Base-by-base conservation (phyloP, 2,329 filamentous ascomycete genomes). In the Nigrospora sphaerica region DNA sequence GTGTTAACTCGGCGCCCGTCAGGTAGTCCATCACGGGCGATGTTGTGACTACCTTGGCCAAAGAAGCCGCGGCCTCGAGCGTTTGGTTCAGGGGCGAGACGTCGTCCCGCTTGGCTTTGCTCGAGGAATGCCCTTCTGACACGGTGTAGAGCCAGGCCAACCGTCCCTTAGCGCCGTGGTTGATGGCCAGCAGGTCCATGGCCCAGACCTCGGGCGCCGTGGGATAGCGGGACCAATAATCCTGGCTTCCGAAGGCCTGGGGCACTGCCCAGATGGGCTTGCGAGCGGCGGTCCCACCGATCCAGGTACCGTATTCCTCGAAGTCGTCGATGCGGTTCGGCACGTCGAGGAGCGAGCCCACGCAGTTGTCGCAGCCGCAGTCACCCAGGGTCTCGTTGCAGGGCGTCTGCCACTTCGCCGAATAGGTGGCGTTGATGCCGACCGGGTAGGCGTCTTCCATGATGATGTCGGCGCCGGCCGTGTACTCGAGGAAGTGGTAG, bases 331-430 rank as follows among this genome's bases (percentile, higher is more conserved):
- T 55, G 0, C 73, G 63, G 12, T 48, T 40, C 2, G 66, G 34
- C 0, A 83, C 73, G 54, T 84, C 80, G 17, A 68, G 64, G 16
- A 81, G 65, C n/a, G 57, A 59, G 44, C 75, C 77, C 3, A 60
- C 52, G 58, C 80, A 84, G 59, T 78, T 73, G 56, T 84, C 80
- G 60, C 81, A 84, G 10, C 80, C 80, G 62, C 79, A 82, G 62
- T 78, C 75, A 50, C 80, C 80, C 44, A 81, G 76, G 0, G 79
- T 83, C 3, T 62, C 49, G 59, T 83, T 83, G 58, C 76, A 80
- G 0, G 62, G 59, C 0, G 79, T 83, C 48, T 70, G 67, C 69
- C 77, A 83, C 37, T 72, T 72, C 28, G 17, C 12, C 10, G 71
- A 77, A 52, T 66, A 78, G 3, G 68, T 74, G 5, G 70, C 62